phyloP scores from a whole-genome alignment of 2,329 filamentous ascomycete genomes.

The Zymoseptoria passerinii region DNA sequence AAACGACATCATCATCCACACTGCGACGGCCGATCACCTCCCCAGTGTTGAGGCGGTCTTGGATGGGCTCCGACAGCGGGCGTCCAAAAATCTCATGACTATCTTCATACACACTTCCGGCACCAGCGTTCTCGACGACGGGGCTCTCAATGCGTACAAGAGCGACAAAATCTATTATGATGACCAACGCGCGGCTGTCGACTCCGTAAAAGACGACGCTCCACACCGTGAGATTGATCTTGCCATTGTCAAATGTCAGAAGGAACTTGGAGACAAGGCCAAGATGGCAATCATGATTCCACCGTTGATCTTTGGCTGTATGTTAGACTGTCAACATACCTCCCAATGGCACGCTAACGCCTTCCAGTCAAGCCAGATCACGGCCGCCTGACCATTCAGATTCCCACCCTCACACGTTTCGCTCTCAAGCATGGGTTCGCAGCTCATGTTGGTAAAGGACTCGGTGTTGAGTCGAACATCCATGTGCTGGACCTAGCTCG shows the following conservation, averaged over 20 bases:
- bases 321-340: not conserved
- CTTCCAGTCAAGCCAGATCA: slow-evolving; percentile 27
- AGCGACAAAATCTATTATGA: slow-evolving; percentile 38
- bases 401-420: slow-evolving; percentile 41
- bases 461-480: slow-evolving; percentile 36
- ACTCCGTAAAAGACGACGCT: slow-evolving; percentile 36
- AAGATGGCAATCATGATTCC: slow-evolving; percentile 44
- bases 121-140: slow-evolving; percentile 36
- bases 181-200: slow-evolving; percentile 32
- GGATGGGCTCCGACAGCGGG: slow-evolving; percentile 35
- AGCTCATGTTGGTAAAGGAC: slow-evolving; percentile 39
- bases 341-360: not conserved
- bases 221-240: slow-evolving; percentile 42
- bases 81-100: slow-evolving; percentile 31
- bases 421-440: slow-evolving; percentile 42
- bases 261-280: slow-evolving; percentile 33
- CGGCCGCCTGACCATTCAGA: slow-evolving; percentile 39
- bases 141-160: slow-evolving; percentile 27
- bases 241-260: slow-evolving; percentile 33
- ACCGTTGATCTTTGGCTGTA: slow-evolving; percentile 41
- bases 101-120: slow-evolving; percentile 46
- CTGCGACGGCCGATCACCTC: slow-evolving; percentile 43
- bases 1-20: slow-evolving; percentile 42
- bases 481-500: slow-evolving; percentile 43
- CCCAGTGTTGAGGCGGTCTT: slow-evolving; percentile 40